Evolutionary conservation across 2,329 filamentous ascomycete genomes (phyloP).

Genomic region (Periconia macrospinosa): DNA sequence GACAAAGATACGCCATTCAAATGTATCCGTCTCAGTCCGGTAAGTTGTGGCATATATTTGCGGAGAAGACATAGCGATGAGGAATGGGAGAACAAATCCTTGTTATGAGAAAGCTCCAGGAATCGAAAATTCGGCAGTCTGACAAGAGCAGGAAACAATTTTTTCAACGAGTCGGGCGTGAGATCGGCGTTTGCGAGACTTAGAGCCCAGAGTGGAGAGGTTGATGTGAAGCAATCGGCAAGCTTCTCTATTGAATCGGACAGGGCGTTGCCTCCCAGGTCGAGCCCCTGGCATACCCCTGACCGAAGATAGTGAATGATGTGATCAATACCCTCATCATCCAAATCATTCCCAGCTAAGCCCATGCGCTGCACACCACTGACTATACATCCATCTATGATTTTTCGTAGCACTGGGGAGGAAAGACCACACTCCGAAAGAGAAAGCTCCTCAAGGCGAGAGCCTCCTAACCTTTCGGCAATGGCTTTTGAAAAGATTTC

Average conservation of each 20-base stretch:
- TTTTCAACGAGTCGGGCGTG: conserved; percentile 69
- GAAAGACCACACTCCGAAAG: conserved; percentile 77
- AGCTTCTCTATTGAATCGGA: conserved; percentile 49
- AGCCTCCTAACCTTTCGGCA: conserved; percentile 73
- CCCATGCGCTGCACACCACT: conserved; percentile 79
- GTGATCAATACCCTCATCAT: conserved; percentile 72
- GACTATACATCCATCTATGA: conserved; percentile 81
- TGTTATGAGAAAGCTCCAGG: conserved; percentile 90
- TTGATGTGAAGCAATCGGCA: conserved; percentile 55
- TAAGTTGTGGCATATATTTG: conserved; percentile 81
- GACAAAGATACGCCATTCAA: conserved; percentile 81
- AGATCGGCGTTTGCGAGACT: conserved; percentile 86
- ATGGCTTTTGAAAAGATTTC: conserved; percentile 74
- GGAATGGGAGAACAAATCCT: conserved; percentile 74
- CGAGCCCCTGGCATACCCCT: conserved; percentile 81
- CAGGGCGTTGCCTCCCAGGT: conserved; percentile 82
- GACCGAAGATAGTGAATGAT: conserved; percentile 75
- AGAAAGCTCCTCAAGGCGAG: conserved; percentile 78
- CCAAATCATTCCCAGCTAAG: conserved; percentile 79
- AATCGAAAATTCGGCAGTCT: conserved; percentile 77
- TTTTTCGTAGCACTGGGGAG: conserved; percentile 68
- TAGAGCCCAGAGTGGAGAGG: conserved; percentile 71
- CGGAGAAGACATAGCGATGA: conserved; percentile 74
- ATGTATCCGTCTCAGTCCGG: conserved; percentile 79
- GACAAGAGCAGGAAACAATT: conserved; percentile 72